Conservation (phyloP, 2,329 filamentous ascomycete species). For the Paecilomyces sp. region DNA sequence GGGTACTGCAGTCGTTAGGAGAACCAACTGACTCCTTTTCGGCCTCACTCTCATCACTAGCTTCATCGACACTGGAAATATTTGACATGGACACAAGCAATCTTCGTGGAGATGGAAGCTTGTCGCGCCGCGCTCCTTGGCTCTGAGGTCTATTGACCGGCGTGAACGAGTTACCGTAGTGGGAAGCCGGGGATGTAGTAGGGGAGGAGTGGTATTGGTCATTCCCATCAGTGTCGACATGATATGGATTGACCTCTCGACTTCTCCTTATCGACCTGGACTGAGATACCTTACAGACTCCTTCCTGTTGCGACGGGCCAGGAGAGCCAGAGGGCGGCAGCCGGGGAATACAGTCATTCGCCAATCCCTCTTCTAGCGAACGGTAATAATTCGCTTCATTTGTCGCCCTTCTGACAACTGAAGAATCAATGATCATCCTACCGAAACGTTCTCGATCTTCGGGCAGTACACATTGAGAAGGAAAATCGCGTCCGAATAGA, state of each 20-base stretch:
- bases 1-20: neutral
- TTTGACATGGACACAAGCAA: constrained; percentile 16
- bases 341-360: constrained; percentile 1
- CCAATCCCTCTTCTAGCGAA: constrained; percentile 17
- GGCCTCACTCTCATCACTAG: neutral
- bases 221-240: constrained; percentile 12
- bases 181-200: constrained; percentile 31
- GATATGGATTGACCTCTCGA: neutral
- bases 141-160: constrained; percentile 35
- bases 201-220: constrained; percentile 24
- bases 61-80: constrained; percentile 6
- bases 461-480: constrained; percentile 60
- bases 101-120: constrained; percentile 13
- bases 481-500: constrained; percentile 79
- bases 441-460: constrained; percentile 54
- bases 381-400: constrained; percentile 24
- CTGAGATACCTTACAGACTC: constrained; percentile 13
- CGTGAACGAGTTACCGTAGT: constrained; percentile 32
- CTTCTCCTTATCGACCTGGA: constrained; percentile 9
- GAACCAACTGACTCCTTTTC: neutral
- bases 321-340: constrained; percentile 4
- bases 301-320: neutral
- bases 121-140: constrained; percentile 4
- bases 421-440: constrained; percentile 58
- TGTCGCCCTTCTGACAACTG: constrained; percentile 49